These are phyloP conservation scores for Erysiphe pisi DNA, from an alignment of 2,329 filamentous ascomycete genomes.

Conservation along the genomic window DNA sequence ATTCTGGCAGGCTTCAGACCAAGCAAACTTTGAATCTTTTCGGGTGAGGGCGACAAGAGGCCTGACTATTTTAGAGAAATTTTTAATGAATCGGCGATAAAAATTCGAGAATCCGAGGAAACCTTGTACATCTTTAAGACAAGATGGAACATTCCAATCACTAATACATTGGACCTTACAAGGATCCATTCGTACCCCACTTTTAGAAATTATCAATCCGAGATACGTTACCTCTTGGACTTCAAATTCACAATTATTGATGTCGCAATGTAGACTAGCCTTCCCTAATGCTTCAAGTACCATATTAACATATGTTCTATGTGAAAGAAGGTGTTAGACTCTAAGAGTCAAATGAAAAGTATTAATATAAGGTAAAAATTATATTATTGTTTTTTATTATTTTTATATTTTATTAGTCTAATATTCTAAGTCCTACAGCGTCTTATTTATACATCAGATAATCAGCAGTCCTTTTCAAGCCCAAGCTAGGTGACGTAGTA, in stretches of 20 bases:
- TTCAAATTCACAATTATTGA: slow-evolving; percentile 12
- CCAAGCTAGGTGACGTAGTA: no score
- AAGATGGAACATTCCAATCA: background rate
- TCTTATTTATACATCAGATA: no score
- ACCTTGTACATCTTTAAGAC: slow-evolving; percentile 16
- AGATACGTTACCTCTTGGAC: background rate
- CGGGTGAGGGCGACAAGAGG: background rate
- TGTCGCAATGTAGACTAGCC: background rate
- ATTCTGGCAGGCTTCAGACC: background rate
- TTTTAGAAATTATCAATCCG: background rate
- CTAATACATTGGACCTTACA: background rate
- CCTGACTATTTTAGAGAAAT: background rate
- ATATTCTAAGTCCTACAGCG: no score
- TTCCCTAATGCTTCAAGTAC: background rate
- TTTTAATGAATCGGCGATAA: background rate
- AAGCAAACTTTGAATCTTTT: background rate
- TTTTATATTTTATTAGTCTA: no score
- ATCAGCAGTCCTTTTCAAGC: no score
- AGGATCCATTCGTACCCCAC: background rate
- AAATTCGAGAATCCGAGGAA: slow-evolving; percentile 20
- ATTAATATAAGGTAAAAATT: background rate
- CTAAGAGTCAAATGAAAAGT: background rate
- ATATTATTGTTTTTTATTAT: no score
- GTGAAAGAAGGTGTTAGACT: background rate
- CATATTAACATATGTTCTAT: background rate